A percentile compares a stretch with the other conserved stretches of the same genome.
Evolutionary conservation across 1,284 basidiomycete species (phyloP).

Genomic region (Microbotryum scabiosae): DNA sequence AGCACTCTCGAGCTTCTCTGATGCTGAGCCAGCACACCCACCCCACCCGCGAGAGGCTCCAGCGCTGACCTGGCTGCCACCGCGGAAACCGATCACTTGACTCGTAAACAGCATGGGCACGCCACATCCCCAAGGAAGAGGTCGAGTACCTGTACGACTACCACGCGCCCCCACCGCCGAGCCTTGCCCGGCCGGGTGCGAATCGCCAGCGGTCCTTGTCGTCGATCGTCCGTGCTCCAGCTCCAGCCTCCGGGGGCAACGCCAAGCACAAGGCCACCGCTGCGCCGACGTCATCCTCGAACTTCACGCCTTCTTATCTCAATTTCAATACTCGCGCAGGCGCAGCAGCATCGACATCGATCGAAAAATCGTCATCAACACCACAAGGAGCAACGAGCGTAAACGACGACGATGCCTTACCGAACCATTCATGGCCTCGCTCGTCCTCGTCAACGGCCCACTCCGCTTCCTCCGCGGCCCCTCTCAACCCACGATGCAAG

Average conservation of each 20-base stretch:
- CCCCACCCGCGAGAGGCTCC: not conserved
- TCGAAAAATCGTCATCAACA: not conserved
- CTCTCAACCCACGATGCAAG: not conserved
- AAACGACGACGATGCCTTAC: too few relatives aligned
- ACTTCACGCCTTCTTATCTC: not conserved
- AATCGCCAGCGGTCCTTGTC: not conserved
- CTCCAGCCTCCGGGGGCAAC: not conserved
- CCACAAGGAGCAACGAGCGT: too few relatives aligned
- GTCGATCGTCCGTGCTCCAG: slow-evolving; percentile 3
- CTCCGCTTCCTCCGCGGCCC: not conserved
- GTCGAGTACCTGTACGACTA: slow-evolving; percentile 1
- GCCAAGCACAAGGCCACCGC: not conserved
- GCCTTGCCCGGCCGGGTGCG: not conserved
- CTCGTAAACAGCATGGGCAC: slow-evolving; percentile 20
- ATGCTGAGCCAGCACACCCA: not conserved
- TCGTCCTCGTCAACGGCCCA: slow-evolving; percentile 9
- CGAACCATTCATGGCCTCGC: not conserved
- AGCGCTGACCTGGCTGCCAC: not conserved
- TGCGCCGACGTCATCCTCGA: not conserved
- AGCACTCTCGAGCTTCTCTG: too few relatives aligned
- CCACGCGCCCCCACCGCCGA: not conserved
- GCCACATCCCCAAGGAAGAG: slow-evolving; percentile 18
- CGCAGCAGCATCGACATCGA: not conserved
- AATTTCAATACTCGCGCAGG: slow-evolving; percentile 8
- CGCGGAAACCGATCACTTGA: not conserved